Evolutionary conservation across 768 basidiomycete genomes (phyloP).

Genomic region (Exsudoporus frostii): DNA sequence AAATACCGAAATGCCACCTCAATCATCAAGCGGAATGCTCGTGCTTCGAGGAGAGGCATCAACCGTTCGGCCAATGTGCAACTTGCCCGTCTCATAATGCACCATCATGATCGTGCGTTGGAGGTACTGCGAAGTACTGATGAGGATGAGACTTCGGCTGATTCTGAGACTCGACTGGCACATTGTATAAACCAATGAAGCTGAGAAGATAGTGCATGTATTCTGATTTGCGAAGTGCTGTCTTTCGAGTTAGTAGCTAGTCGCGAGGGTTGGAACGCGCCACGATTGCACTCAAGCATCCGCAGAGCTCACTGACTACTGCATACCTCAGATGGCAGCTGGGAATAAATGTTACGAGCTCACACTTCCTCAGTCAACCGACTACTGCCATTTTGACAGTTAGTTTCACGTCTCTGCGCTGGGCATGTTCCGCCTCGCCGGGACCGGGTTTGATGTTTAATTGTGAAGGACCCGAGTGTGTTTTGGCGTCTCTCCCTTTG

Average conservation of each 20-base stretch:
- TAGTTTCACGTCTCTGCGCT: constrained; percentile 20
- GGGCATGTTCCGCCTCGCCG: constrained; percentile 12
- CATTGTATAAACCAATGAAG: constrained; percentile 31
- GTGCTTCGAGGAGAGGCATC: constrained; percentile 27
- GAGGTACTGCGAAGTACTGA: constrained; percentile 23
- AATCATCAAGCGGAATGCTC: constrained; percentile 57
- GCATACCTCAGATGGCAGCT: constrained; percentile 4
- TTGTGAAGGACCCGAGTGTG: constrained; percentile 27
- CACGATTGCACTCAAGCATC: constrained; percentile 9
- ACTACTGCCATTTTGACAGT: constrained; percentile 20
- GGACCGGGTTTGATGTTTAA: constrained; percentile 26
- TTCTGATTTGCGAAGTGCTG: neutral
- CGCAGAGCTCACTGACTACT: neutral
- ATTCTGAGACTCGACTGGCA: constrained; percentile 24
- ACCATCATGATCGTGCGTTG: constrained; percentile 27
- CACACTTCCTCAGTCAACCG: constrained; percentile 19
- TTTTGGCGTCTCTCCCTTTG: constrained; percentile 28
- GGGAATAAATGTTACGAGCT: constrained; percentile 27
- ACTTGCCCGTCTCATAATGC: constrained; percentile 31
- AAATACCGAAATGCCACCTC: constrained; percentile 46
- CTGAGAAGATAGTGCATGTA: constrained; percentile 1
- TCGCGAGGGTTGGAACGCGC: neutral
- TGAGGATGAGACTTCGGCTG: constrained; percentile 23
- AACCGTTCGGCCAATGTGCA: constrained; percentile 22
- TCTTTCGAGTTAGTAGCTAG: neutral